These are phyloP conservation scores for Calonectria hongkongensis DNA, from an alignment of 2,329 filamentous ascomycete genomes.

Conservation along the genomic window DNA sequence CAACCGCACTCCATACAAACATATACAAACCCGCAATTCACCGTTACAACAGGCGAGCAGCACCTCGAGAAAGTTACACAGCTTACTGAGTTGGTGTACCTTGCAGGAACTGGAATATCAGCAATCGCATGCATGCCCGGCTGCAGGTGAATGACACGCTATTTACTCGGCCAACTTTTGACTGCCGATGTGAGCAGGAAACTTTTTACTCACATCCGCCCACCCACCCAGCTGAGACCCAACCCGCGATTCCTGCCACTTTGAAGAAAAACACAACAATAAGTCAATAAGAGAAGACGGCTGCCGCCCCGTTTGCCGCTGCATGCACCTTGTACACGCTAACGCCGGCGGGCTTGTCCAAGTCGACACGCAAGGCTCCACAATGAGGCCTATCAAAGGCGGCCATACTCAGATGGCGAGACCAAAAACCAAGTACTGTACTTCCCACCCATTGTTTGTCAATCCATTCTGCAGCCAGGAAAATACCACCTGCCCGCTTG, in stretches of 20 bases:
- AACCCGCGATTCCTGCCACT: slow-evolving; percentile 18
- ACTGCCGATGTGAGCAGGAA: slow-evolving; percentile 6
- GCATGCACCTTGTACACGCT: slow-evolving; percentile 35
- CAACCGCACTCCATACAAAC: too few species aligned
- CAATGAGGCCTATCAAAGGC: slow-evolving; percentile 32
- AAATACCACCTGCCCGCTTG: slow-evolving; percentile 8
- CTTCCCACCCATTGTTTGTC: neutral
- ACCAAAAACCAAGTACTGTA: slow-evolving; percentile 17
- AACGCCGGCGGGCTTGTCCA: slow-evolving; percentile 33
- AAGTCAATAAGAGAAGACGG: neutral
- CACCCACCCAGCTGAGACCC: neutral
- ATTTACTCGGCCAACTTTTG: slow-evolving; percentile 7
- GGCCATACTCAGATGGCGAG: slow-evolving; percentile 26
- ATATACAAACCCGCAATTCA: neutral
- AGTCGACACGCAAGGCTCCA: slow-evolving; percentile 34
- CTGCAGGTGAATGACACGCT: slow-evolving; percentile 21
- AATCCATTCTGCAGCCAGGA: slow-evolving; percentile 13
- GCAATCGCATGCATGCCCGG: slow-evolving; percentile 13
- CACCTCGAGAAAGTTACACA: neutral
- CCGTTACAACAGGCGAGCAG: slow-evolving; percentile 10
- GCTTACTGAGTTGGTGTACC: neutral
- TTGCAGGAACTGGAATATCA: neutral
- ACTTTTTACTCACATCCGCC: slow-evolving; percentile 14
- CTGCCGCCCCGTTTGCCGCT: slow-evolving; percentile 25
- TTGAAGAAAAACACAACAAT: neutral